Base-by-base conservation (phyloP, 305 asterid species). In the Vinca major region DNA sequence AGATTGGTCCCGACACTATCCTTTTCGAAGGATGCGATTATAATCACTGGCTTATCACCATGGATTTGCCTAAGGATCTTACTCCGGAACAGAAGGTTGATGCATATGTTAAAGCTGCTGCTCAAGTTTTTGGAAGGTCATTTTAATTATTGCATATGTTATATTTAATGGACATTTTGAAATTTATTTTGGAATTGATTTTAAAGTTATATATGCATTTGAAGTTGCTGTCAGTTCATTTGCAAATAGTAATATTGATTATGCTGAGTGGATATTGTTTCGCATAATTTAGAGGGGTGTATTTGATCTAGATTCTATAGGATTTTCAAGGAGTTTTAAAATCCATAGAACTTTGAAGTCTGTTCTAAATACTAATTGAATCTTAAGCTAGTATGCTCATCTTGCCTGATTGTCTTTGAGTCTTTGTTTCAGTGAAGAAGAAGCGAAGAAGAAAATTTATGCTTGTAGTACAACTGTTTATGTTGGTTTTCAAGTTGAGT, bases 21-120 rank as follows among this genome's bases (percentile, higher is more conserved):
- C 87, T 90, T 19, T 92, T 92, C 69, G 97, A 92, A 83, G 98
- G 98, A 37, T 92, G 98, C 75, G 98, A 92, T 76, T 92, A 90
- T 80, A 89, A 90, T 13, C 98, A 92, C 81, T 90, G 95, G 96
- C 95, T 92, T 1, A 92, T 92, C 68, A 86, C 91, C 47, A 72
- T 92, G 26, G 97, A 92, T 74, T 86, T 92, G 71, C 92, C 96
- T 52, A 84, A 77, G 68, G 92, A 87, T n/a, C n/a, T 82, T 64
- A 49, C 86, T 0, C 82, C 94, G 21, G 94, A 92, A 45, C 85
- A 87, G 63, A 90, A 82, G 95, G 83, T 92, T 19, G 89, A 85
- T 1, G 83, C 88, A 47, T 92, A 88, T 40, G 86, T 88, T 40
- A 84, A 82, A 10, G 85, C 82, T 13, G 97, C 97, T 68, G 88